Evolutionary conservation across 1,139 yeast species (phyloP), one percentile per base, ranked within the genome.

Genomic region (Candida sanyaensis): DNA sequence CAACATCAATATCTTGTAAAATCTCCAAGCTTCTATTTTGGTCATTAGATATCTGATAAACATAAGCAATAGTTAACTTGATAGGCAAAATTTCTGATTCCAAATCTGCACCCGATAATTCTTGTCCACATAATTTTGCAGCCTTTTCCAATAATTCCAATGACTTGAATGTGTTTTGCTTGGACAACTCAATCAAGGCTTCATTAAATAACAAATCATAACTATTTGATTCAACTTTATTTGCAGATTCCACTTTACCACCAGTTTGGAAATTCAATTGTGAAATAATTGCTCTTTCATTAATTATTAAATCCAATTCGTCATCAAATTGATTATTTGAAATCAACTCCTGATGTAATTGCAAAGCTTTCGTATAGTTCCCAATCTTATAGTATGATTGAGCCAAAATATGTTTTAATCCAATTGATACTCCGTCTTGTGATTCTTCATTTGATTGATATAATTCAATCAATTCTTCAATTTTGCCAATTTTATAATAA

Each of bases 341-440:
- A 27, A 81, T 63, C 48, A 89, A 68, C 5, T 69, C 67, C 44
- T 76, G 67, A 62, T 89, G 90, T 4, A 88, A 56, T 5, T 66
- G 62, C 52, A 79, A 71, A 0, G 96, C 84, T 41, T 77, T 74
- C 1, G 60, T 62, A 55, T 80, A 76, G 21, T 78, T 63, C 7
- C 96, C 97, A 33, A 66, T 64, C 60, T 84, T 84, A 70, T 88
- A 90, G 60, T 78, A 79, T 52, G 84, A 83, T 67, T 92, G 99
- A 0, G 97, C 97, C 52, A 84, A 66, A n/a, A 90, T 77, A 63
- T 91, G 96, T 46, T 77, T 68, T 51, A 88, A 67, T 0, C 90
- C 92, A 31, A 55, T 55, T 47, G 63, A 50, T 31, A 58, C 51
- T 21, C 53, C 55, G n/a, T 59, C 68, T 28, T 58, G 59, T 13